These are phyloP conservation scores for Spergularia bocconei DNA, from an alignment of 148 eudicot genomes.

Conservation along the genomic window DNA sequence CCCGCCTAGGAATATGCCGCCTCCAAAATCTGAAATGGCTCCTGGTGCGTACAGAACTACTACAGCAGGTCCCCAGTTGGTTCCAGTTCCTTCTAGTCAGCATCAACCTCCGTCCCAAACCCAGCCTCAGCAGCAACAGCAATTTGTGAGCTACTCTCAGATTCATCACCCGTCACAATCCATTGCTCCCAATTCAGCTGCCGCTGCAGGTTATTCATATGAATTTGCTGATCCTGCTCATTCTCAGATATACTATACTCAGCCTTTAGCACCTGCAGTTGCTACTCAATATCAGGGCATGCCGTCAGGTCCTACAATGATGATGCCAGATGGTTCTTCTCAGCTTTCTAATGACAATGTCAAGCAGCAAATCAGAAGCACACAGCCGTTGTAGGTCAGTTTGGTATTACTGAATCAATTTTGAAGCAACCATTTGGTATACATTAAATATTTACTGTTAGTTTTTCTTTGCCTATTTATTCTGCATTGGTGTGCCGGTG, in stretches of 20 bases:
- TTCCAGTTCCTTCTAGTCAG: slow-evolving; percentile 52
- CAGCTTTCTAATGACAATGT: slow-evolving; percentile 48
- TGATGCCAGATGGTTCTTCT: slow-evolving; percentile 48
- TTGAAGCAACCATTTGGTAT: slow-evolving; percentile 48
- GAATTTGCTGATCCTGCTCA: slow-evolving; percentile 65
- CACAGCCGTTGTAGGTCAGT: slow-evolving; percentile 46
- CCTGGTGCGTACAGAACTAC: slow-evolving; percentile 49
- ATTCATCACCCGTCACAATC: slow-evolving; percentile 72
- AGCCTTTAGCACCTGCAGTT: slow-evolving; percentile 52
- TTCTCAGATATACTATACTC: slow-evolving; percentile 61
- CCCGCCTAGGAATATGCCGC: slow-evolving; percentile 35
- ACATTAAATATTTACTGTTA: slow-evolving; percentile 28
- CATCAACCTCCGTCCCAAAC: slow-evolving; percentile 25
- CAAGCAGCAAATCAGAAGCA: slow-evolving; percentile 49
- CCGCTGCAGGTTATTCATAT: slow-evolving; percentile 53
- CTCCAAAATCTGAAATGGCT: slow-evolving; percentile 52
- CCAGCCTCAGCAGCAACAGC: slow-evolving; percentile 37
- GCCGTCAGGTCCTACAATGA: slow-evolving; percentile 35
- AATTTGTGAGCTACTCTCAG: slow-evolving; percentile 60
- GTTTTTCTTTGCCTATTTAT: slow-evolving; percentile 23
- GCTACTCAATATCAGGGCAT: slow-evolving; percentile 68
- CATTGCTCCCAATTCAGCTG: slow-evolving; percentile 41
- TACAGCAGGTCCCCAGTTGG: slow-evolving; percentile 35
- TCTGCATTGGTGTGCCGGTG: slow-evolving; percentile 55
- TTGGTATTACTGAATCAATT: slow-evolving; percentile 45